Percentiles rank a stretch among this genome's conserved stretches.
These are phyloP conservation scores for Fistulifera solaris DNA, from an alignment of 108 stramenopile genomes.

Conservation along the genomic window DNA sequence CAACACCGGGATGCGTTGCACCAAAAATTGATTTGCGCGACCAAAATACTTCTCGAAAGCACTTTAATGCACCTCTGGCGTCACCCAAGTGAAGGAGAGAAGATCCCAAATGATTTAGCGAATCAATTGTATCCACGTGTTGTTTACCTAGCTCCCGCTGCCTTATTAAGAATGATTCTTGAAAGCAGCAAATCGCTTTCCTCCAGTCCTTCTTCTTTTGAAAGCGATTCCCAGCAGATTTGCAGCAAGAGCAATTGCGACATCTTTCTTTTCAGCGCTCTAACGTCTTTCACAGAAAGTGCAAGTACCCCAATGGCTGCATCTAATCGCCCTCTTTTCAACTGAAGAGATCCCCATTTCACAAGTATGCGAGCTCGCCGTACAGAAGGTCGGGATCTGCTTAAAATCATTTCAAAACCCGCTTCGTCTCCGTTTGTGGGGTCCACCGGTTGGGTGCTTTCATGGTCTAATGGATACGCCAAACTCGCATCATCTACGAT, in stretches of 20 bases:
- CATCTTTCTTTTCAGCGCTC: background rate
- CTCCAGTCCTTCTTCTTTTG: background rate
- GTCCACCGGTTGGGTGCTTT: too few species aligned
- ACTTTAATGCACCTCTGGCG: constrained; percentile 14
- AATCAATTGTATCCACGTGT: constrained; percentile 46
- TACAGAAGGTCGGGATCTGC: too few species aligned
- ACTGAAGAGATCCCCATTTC: too few species aligned
- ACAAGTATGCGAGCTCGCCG: too few species aligned
- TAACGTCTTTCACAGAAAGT: background rate
- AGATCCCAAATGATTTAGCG: constrained; percentile 35
- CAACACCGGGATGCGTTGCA: constrained; percentile 35
- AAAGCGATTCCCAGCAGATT: background rate
- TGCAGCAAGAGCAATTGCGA: background rate
- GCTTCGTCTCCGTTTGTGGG: too few species aligned
- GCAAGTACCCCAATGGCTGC: background rate
- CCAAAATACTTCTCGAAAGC: constrained; percentile 35
- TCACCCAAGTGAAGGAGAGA: constrained; percentile 19
- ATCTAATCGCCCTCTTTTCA: background rate
- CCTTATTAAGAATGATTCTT: constrained; percentile 34
- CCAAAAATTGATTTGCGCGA: constrained; percentile 40
- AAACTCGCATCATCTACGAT: too few species aligned
- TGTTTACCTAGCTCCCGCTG: constrained; percentile 29
- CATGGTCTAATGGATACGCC: too few species aligned
- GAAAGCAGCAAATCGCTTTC: background rate
- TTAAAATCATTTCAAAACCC: too few species aligned